These are phyloP conservation scores for Acanthochlamys bracteata DNA, from an alignment of 106 monocot species.

Conservation along the genomic window DNA sequence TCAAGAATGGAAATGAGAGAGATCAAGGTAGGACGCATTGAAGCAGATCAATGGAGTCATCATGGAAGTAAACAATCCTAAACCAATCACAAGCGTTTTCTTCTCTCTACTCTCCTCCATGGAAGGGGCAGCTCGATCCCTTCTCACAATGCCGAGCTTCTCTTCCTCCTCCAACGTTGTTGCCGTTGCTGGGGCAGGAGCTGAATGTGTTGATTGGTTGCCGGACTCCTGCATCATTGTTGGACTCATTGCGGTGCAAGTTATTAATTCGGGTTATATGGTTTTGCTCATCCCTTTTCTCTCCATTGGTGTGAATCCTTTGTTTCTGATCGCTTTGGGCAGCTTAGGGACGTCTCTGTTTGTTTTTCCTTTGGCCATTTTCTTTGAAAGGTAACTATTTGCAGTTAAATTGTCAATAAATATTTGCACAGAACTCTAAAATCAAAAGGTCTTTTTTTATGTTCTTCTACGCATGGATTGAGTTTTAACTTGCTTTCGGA, in stretches of 20 bases:
- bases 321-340: conserved; percentile 36
- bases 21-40: neutral
- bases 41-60: too few species aligned
- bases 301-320: conserved; percentile 38
- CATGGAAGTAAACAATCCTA: conserved; percentile 1
- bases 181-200: neutral
- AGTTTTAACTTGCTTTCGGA: too few species aligned
- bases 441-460: neutral
- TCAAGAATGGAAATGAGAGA: neutral
- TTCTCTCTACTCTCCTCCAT: neutral
- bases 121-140: conserved; percentile 1
- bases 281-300: conserved; percentile 40
- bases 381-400: conserved; percentile 31
- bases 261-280: conserved; percentile 28
- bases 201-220: conserved; percentile 1
- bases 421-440: neutral
- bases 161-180: neutral
- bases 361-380: conserved; percentile 43
- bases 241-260: conserved; percentile 40
- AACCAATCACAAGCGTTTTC: conserved; percentile 5
- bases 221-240: conserved; percentile 30
- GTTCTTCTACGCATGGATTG: neutral
- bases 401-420: too few species aligned
- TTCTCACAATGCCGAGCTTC: neutral
- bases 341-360: conserved; percentile 34